Evolutionary conservation across 768 basidiomycete genomes (phyloP).

Genomic region (Lactifluus subvellereus): DNA sequence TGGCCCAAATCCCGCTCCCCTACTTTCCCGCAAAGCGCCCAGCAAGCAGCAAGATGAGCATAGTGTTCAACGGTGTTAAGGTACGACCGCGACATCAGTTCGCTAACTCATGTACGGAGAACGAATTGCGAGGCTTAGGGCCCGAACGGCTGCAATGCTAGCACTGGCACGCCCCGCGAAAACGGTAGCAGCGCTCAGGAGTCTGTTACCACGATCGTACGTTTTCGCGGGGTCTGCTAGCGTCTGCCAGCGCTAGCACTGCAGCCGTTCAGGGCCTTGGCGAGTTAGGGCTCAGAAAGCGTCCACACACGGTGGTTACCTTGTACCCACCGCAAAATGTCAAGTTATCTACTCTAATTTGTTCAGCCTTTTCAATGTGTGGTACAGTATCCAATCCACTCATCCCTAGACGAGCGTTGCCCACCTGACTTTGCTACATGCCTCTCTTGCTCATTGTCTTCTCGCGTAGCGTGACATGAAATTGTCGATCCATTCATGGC

Average conservation of each 20-base stretch:
- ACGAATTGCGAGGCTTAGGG: background rate
- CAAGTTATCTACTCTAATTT: background rate
- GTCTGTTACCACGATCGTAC: no score
- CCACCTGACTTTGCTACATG: background rate
- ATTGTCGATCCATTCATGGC: background rate
- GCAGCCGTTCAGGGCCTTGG: background rate
- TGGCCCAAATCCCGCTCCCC: background rate
- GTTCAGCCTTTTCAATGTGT: background rate
- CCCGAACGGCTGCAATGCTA: no score
- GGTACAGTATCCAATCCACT: background rate
- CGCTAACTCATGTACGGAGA: background rate
- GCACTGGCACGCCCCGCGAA: no score
- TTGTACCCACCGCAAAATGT: background rate
- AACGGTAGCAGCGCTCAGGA: no score
- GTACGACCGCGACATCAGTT: background rate
- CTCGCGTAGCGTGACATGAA: background rate
- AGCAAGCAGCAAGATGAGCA: background rate
- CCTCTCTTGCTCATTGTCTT: background rate
- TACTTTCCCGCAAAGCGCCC: background rate
- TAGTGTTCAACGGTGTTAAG: background rate
- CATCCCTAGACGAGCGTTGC: background rate
- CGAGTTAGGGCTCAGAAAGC: background rate
- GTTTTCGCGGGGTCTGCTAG: no score
- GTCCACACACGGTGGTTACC: background rate
- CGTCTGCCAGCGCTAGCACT: no score